phyloP scores from a whole-genome alignment of 257 asterid genomes.

The Craterostigma plantagineum region DNA sequence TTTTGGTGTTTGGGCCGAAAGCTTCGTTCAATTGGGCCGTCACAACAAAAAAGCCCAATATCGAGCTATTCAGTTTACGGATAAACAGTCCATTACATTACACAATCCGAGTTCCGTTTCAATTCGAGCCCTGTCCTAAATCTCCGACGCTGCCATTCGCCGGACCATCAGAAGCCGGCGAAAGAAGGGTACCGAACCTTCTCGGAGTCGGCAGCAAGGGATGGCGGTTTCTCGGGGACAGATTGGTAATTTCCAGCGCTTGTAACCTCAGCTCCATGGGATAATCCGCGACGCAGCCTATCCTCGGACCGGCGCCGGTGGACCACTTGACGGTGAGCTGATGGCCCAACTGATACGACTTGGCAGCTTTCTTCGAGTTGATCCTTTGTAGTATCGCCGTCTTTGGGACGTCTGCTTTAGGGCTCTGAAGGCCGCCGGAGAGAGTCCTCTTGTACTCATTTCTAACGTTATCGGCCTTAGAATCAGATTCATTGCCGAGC shows the following conservation, averaged over 20 bases:
- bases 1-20: no score
- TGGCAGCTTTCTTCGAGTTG: constrained; percentile 40
- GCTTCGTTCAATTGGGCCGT: no score
- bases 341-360: constrained; percentile 41
- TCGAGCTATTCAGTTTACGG: no score
- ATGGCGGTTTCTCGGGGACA: constrained; percentile 25
- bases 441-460: constrained; percentile 31
- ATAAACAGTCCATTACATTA: no score
- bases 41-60: no score
- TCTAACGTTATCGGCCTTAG: constrained; percentile 10
- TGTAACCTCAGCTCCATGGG: constrained; percentile 43
- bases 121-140: no score
- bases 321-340: constrained; percentile 45
- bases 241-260: constrained; percentile 42
- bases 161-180: no score
- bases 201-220: constrained; percentile 15
- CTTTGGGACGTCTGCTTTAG: constrained; percentile 32
- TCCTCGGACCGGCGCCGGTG: constrained; percentile 58
- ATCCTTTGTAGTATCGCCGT: constrained; percentile 33
- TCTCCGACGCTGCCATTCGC: no score
- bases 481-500: constrained; percentile 2
- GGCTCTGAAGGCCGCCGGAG: constrained; percentile 50
- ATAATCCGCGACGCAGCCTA: constrained; percentile 54
- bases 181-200: not conserved
- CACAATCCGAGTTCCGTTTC: no score